Conservation (phyloP, 768 basidiomycete species). For the Leccinum disarticulatum region DNA sequence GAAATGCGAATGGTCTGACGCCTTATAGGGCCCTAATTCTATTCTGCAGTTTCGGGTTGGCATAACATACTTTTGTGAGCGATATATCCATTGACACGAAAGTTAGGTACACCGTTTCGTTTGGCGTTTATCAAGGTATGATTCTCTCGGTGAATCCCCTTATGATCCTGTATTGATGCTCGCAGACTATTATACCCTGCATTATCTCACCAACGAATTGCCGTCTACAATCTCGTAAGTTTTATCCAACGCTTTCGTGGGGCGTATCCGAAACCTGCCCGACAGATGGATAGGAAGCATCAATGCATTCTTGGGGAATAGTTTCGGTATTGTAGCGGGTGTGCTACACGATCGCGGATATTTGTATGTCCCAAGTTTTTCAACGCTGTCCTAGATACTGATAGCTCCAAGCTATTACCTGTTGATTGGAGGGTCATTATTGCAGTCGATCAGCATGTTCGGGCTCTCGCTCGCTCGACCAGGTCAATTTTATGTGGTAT, state of each 20-base stretch:
- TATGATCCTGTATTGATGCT: neutral
- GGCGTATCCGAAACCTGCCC: neutral
- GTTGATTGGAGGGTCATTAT: conserved; percentile 42
- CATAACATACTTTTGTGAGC: neutral
- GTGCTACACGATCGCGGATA: conserved; percentile 52
- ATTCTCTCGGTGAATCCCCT: neutral
- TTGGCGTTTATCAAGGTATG: conserved; percentile 43
- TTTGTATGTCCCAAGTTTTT: conserved; percentile 33
- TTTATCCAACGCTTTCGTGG: neutral
- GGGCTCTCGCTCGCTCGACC: neutral
- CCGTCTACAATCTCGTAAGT: conserved; percentile 40
- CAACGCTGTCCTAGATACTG: neutral
- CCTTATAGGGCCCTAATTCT: conserved; percentile 29
- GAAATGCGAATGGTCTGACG: neutral
- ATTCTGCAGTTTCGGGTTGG: conserved; percentile 35
- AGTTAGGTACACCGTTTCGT: conserved; percentile 34
- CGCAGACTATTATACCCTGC: conserved; percentile 39
- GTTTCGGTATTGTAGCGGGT: conserved; percentile 42
- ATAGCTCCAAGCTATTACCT: conserved; percentile 38
- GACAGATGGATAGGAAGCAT: conserved; percentile 47
- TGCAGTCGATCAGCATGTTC: neutral
- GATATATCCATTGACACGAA: neutral
- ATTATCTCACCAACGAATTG: conserved; percentile 35
- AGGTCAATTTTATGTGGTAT: conserved; percentile 39
- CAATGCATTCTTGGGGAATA: conserved; percentile 41